Evolutionary conservation across 805 yeast species (phyloP).

Genomic region (Kluyveromyces lactis): DNA sequence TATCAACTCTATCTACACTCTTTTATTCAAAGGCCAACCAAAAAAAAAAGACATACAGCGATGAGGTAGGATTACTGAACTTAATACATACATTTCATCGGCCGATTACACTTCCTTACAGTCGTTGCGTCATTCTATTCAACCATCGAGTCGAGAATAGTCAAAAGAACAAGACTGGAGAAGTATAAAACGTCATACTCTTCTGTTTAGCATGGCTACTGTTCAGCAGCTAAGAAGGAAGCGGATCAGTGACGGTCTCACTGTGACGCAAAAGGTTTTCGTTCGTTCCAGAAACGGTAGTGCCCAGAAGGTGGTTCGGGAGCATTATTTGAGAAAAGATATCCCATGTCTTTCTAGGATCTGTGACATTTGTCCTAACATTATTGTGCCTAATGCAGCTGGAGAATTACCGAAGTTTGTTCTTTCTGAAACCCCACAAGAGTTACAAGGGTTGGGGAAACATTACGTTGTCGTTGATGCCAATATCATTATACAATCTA

Average conservation of each 20-base stretch:
- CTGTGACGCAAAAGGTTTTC: constrained; percentile 82
- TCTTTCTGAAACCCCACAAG: constrained; percentile 54
- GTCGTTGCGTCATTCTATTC: no score
- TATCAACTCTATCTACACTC: no score
- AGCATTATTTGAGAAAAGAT: constrained; percentile 86
- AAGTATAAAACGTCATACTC: no score
- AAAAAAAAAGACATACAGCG: no score
- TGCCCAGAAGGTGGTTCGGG: constrained; percentile 86
- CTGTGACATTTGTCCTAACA: constrained; percentile 54
- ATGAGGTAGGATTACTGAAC: no score
- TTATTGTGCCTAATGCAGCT: constrained; percentile 49
- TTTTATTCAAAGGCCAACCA: no score
- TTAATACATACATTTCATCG: no score
- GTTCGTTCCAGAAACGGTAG: constrained; percentile 85
- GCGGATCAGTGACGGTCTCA: constrained; percentile 41
- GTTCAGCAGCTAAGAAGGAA: constrained; percentile 26
- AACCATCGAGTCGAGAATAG: no score
- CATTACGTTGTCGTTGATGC: constrained; percentile 82
- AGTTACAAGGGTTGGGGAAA: constrained; percentile 37
- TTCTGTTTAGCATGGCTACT: neutral
- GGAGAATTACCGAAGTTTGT: constrained; percentile 61
- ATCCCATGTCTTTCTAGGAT: constrained; percentile 79
- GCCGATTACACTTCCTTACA: no score
- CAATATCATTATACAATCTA: constrained; percentile 78
- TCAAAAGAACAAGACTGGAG: no score